Base-by-base conservation (phyloP, 306 rosid species). In the Quercus ilex region DNA sequence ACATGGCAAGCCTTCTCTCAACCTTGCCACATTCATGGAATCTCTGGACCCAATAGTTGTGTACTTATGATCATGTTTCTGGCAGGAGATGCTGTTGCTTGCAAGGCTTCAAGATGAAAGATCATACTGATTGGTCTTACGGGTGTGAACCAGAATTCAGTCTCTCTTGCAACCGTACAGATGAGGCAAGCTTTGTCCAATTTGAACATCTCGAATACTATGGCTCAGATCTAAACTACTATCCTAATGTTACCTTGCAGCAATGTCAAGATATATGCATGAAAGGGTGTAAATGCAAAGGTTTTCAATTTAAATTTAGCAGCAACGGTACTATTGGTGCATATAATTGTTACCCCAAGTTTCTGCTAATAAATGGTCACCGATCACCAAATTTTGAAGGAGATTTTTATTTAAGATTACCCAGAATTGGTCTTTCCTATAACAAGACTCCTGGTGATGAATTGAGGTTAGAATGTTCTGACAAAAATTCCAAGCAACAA, bases 71-170 rank as follows among this genome's bases (percentile, higher is more conserved):
- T 58, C 81, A 59, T 23, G 31, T 77, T 1, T 5, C 3, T 0
- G 94, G 92, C 4, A 83, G 92, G 30, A 84, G 62, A 55, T 90
- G 94, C 78, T 81, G 74, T 28, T 90, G 94, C 80, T 41, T 88
- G 33, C 85, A 71, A 11, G 92, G 92, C 3, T 85, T 51, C 19
- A 83, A 70, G 82, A 63, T 75, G 21, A 77, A 74, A 73, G 65
- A 88, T 76, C 81, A 65, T 1, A 51, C 68, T 11, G 90, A 90
- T 30, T 90, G 90, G 94, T 49, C 85, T 3, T 77, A 63, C 8
- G 90, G 94, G 6, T 90, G 94, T 23, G 84, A 51, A 25, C 89
- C 92, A 1, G 79, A 81, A 2, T 90, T 86, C 23, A 19, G 67
- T 25, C 20, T 73, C 57, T 71, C 83, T 46, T 89, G 92, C 77